phyloP scores from a whole-genome alignment of 305 asterid genomes.

The Stenogyne calaminthoides region DNA sequence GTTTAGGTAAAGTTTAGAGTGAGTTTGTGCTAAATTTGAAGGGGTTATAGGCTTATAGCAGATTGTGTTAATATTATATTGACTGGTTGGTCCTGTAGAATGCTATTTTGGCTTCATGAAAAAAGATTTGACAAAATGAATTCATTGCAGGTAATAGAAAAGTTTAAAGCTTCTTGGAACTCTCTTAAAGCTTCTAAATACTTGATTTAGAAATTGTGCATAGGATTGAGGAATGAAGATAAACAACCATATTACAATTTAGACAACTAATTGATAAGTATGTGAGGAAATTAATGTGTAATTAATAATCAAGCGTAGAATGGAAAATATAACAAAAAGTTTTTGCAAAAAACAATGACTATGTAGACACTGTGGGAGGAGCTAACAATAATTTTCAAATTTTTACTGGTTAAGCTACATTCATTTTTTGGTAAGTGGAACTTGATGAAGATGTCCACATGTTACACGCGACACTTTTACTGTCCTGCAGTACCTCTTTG shows the following conservation, averaged over 20 bases:
- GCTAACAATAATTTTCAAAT: not conserved
- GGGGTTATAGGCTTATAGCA: not conserved
- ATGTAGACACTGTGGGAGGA: not conserved
- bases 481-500: not conserved
- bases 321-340: too few species aligned
- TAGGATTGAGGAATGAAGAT: not conserved
- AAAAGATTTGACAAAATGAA: not conserved
- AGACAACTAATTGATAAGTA: not conserved
- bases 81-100: not conserved
- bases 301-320: too few species aligned
- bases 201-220: not conserved
- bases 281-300: not conserved
- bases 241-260: not conserved
- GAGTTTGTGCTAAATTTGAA: not conserved
- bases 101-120: not conserved
- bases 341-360: too few species aligned
- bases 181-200: not conserved
- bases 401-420: not conserved
- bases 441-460: not conserved
- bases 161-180: not conserved
- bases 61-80: not conserved
- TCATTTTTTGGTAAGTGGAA: not conserved
- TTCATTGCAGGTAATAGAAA: not conserved
- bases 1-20: constrained; percentile 1
- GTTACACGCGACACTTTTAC: not conserved